phyloP scores from a whole-genome alignment of 805 yeast genomes.

The Limtongia smithiae region DNA sequence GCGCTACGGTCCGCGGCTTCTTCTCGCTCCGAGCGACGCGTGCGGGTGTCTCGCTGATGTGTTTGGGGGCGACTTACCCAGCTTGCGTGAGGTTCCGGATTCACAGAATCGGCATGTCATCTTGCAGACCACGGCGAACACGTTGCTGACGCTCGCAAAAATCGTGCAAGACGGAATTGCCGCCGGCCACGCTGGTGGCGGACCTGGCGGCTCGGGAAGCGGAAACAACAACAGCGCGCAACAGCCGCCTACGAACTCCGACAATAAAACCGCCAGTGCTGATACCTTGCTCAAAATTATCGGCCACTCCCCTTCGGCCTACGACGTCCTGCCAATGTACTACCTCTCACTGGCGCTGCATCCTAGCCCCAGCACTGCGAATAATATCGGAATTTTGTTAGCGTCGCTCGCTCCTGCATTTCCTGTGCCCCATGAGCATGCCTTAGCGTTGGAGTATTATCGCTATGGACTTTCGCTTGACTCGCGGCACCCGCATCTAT shows the following conservation, averaged over 20 bases:
- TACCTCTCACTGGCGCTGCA: slow-evolving; percentile 34
- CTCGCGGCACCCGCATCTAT: slow-evolving; percentile 37
- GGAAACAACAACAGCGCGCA: not conserved
- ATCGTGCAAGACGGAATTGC: slow-evolving; percentile 37
- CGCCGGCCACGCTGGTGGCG: slow-evolving; percentile 28
- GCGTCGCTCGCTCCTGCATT: slow-evolving; percentile 29
- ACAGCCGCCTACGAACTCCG: not conserved
- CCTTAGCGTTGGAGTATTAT: slow-evolving; percentile 35
- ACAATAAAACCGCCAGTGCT: slow-evolving; percentile 13
- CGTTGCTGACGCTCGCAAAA: slow-evolving; percentile 37
- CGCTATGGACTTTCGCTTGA: slow-evolving; percentile 35
- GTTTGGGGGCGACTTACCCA: slow-evolving; percentile 23
- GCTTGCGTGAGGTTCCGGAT: slow-evolving; percentile 8
- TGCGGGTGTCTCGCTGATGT: slow-evolving; percentile 26
- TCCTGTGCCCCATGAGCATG: slow-evolving; percentile 22
- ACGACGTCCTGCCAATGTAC: slow-evolving; percentile 34
- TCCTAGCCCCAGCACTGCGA: slow-evolving; percentile 36
- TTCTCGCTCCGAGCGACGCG: slow-evolving; percentile 23
- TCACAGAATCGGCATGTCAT: slow-evolving; percentile 19
- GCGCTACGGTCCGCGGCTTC: slow-evolving; percentile 8
- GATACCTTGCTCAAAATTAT: slow-evolving; percentile 27
- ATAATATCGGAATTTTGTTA: slow-evolving; percentile 37
- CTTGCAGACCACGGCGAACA: slow-evolving; percentile 30
- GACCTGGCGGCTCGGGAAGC: not conserved
- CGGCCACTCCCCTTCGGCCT: slow-evolving; percentile 32